Conservation (phyloP, 805 yeast genomes). For the Saturnispora serradocipensis region DNA sequence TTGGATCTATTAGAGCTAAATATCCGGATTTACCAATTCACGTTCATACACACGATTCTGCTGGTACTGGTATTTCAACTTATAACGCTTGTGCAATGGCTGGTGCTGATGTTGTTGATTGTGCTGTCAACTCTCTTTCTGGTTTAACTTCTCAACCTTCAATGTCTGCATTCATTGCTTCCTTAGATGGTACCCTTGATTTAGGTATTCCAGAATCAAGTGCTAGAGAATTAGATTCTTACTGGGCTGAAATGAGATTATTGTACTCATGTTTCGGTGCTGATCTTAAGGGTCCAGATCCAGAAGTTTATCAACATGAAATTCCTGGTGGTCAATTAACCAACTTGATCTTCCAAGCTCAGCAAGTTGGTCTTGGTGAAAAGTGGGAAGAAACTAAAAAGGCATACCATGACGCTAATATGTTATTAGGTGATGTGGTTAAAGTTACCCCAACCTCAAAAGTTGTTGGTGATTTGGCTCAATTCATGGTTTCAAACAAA, state of each 20-base stretch:
- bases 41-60: constrained; percentile 98
- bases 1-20: constrained; percentile 71
- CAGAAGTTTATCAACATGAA: constrained; percentile 97
- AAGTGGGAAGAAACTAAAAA: constrained; percentile 95
- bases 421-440: constrained; percentile 88
- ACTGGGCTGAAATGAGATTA: constrained; percentile 99
- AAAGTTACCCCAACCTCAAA: constrained; percentile 99
- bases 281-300: constrained; percentile 98
- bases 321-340: constrained; percentile 99
- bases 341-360: constrained; percentile 96
- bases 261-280: constrained; percentile 96
- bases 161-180: constrained; percentile 83
- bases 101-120: constrained; percentile 98
- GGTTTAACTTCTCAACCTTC: constrained; percentile 99
- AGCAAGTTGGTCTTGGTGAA: constrained; percentile 94
- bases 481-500: constrained; percentile 96
- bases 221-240: constrained; percentile 79
- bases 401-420: constrained; percentile 87
- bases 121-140: constrained; percentile 94
- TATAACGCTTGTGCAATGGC: constrained; percentile 91
- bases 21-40: constrained; percentile 95
- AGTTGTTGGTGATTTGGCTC: constrained; percentile 99
- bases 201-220: constrained; percentile 59
- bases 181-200: constrained; percentile 77
- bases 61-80: constrained; percentile 98